These are phyloP conservation scores for Fomitopsis betulina DNA, from an alignment of 1,284 basidiomycete genomes.

Conservation along the genomic window DNA sequence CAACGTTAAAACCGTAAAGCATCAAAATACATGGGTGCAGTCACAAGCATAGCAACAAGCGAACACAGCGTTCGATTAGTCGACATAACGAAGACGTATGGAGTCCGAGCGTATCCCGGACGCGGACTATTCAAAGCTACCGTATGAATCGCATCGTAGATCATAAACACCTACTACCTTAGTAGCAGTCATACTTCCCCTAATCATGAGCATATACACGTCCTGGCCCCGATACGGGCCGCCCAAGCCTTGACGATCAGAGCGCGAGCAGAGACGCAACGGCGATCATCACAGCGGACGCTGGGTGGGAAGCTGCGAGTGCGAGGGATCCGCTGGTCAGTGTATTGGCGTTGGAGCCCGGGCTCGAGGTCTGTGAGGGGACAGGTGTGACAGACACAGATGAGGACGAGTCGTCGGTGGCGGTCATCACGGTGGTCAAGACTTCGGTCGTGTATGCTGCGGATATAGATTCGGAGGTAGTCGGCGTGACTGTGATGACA, in stretches of 20 bases:
- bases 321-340: slow-evolving; percentile 3
- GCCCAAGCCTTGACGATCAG: background rate
- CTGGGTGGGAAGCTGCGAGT: background rate
- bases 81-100: background rate
- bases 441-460: background rate
- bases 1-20: background rate
- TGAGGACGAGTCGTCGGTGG: background rate
- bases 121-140: background rate
- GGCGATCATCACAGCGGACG: background rate
- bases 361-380: background rate
- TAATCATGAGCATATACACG: background rate
- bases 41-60: background rate
- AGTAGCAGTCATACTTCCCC: background rate
- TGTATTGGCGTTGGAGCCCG: background rate
- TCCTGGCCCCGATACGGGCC: background rate
- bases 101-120: background rate
- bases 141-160: background rate
- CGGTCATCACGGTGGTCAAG: background rate
- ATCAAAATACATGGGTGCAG: background rate
- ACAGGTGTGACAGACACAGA: background rate
- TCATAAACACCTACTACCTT: background rate
- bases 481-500: background rate
- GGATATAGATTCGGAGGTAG: background rate
- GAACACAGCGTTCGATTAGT: background rate
- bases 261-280: background rate